Base-by-base conservation (phyloP, 2,329 filamentous ascomycete genomes). In the Neopestalotiopsis rosae region DNA sequence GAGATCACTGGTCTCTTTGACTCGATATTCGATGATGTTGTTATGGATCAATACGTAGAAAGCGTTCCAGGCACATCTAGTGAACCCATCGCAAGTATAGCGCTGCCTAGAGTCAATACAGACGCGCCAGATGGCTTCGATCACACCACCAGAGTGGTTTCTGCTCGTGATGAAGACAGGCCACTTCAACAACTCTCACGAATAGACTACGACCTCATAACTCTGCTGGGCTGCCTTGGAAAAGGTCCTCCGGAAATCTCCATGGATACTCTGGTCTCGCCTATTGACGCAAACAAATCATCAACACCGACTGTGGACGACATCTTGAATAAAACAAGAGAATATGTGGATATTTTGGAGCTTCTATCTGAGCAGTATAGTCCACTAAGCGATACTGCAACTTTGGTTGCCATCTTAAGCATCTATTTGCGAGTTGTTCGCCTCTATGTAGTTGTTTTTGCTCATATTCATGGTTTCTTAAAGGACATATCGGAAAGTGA, bases 391-490 rank as follows among this genome's bases (percentile, higher is more conserved):
- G 65, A 61, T 17, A 61, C 58, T 4, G 58, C 56, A 12, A 59
- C 65, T 14, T 42, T 42, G 34, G 59, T 38, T 30, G 56, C 56
- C n/a, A 45, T 17, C 17, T 58, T 66, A 6, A 56, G 65, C 6
- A 38, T 34, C 20, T 42, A 66, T n/a, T 24, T 66, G n/a, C 52
- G 34, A 30, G 32, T 66, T 3, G 12, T 66, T 32, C 58, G 65
- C 7, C 49, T 58, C n/a, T 20, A 58, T 14, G 5, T 58, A 3
- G 3, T 58, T 20, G 1, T 58, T 28, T 58, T 58, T 20, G n/a
- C 56, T 14, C 56, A 58, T 32, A 28, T 58, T 7, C 12, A 58
- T 20, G 56, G 13, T 10, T 58, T 28, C 1, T 6, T 58, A 10
- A 58, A 58, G 56, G 56, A 28, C 13, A 58, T 58, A 3, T 28